Conservation (phyloP, 2,329 filamentous ascomycete species). For the Myriangium duriaei region DNA sequence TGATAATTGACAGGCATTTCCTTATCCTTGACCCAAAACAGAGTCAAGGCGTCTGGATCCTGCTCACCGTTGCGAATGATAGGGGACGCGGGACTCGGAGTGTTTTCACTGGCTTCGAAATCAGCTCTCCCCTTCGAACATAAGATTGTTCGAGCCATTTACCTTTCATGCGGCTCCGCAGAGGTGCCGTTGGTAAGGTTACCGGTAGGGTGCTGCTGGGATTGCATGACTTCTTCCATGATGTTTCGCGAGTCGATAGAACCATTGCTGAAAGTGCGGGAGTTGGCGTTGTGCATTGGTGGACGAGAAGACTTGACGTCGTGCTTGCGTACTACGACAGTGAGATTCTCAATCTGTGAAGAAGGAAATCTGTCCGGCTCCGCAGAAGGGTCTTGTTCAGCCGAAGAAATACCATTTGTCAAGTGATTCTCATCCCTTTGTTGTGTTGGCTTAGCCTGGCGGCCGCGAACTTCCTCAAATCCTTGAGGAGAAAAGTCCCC, state of each 20-base stretch:
- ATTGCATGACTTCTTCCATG: conserved; percentile 33
- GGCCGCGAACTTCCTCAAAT: conserved; percentile 12
- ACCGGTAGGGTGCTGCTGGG: conserved; percentile 23
- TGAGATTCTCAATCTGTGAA: conserved; percentile 39
- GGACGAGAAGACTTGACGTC: conserved; percentile 12
- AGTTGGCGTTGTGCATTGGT: conserved; percentile 29
- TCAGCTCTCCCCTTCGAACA: too few relatives aligned
- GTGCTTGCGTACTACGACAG: conserved; percentile 38
- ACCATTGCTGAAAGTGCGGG: conserved; percentile 43
- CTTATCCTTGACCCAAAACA: conserved; percentile 41
- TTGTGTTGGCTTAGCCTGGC: conserved; percentile 18
- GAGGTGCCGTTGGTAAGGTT: conserved; percentile 16
- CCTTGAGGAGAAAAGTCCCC: conserved; percentile 7
- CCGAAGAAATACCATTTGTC: conserved; percentile 8
- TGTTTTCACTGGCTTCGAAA: too few relatives aligned
- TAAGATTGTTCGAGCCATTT: background rate
- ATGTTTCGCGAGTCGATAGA: conserved; percentile 42
- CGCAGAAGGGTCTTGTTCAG: conserved; percentile 14
- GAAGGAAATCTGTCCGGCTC: conserved; percentile 39
- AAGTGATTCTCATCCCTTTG: conserved; percentile 16
- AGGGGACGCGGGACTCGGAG: background rate
- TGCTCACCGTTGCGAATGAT: background rate
- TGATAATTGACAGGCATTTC: conserved; percentile 27
- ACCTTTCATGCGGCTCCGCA: background rate
- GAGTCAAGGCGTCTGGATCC: conserved; percentile 13